Base-by-base conservation (phyloP, 78 protist genomes). In the Capsaspora owczarzaki region DNA sequence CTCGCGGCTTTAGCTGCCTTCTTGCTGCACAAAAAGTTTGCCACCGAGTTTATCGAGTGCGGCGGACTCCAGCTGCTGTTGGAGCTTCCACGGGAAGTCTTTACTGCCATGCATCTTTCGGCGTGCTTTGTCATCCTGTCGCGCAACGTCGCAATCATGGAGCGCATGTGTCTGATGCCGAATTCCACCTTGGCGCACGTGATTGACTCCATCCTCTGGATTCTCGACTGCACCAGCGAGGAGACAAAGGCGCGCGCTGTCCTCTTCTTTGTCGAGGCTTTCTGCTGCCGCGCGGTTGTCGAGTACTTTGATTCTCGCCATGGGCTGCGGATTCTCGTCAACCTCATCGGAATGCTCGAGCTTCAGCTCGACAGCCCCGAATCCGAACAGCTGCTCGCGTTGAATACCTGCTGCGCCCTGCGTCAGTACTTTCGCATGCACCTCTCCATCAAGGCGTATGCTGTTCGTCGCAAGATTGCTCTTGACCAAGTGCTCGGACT, bases 401-500 rank as follows among this genome's bases (percentile, higher is more conserved):
- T 49, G 80, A 12, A 76, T 68, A 37, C 60, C 41, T 51, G 43
- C 19, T n/a, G 12, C 29, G 80, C 80, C 19, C 16, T 76, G 31
- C 61, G 80, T 2, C 80, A 76, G 69, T 76, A 76, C 80, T 3
- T 76, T 19, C 80, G 80, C 35, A 46, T 76, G 69, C 80, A 76
- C 44, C 80, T 76, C 23, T 25, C 29, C 78, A 19, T 14, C 23
- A 0, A 38, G 61, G 78, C 49, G 19, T 74, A 29, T 16, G 22
- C 27, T 25, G 38, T 74, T 23, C 78, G 27, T 20, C 12, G 78
- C n/a, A 44, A 16, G 33, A 74, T 33, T 10, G 29, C 78, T 33
- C 78, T 33, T 27, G 23, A 14, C 23, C 49, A 74, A 10, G 27
- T 46, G 31, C 16, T n/a, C n/a, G n/a, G n/a, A n/a, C n/a, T n/a